These are phyloP conservation scores for Remersonia thermophila DNA, from an alignment of 2,329 filamentous ascomycete genomes.

Conservation along the genomic window DNA sequence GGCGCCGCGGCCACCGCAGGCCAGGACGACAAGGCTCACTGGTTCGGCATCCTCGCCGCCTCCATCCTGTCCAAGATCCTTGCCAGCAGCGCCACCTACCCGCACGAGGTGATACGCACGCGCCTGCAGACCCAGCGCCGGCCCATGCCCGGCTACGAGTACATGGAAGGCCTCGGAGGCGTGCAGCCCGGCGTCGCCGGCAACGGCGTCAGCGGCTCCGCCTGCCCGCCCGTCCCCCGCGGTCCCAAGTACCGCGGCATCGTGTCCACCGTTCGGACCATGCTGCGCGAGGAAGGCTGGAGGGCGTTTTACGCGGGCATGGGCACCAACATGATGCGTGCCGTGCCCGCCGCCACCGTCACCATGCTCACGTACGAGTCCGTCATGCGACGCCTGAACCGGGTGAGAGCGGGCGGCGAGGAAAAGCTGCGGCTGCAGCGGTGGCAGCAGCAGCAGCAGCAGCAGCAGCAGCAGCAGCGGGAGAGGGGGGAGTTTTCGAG, in stretches of 20 bases:
- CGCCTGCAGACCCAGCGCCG: conserved; percentile 86
- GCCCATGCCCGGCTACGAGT: conserved; percentile 44
- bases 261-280: conserved; percentile 68
- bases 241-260: conserved; percentile 62
- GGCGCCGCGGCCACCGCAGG: conserved; percentile 49
- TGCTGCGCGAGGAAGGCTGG: conserved; percentile 87
- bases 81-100: conserved; percentile 90
- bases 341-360: conserved; percentile 87
- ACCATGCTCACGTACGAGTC: conserved; percentile 97
- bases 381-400: conserved; percentile 42
- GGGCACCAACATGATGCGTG: conserved; percentile 94
- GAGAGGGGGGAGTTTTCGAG: conserved; percentile 4
- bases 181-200: conserved; percentile 25
- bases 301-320: conserved; percentile 93
- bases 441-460: too few relatives aligned
- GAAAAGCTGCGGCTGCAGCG: conserved; percentile 20
- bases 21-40: conserved; percentile 53
- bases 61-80: conserved; percentile 91
- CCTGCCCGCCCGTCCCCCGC: neutral
- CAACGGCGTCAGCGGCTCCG: conserved; percentile 30
- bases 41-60: conserved; percentile 72
- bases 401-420: conserved; percentile 28
- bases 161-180: conserved; percentile 36
- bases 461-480: conserved; percentile 5
- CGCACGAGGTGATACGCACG: conserved; percentile 91